Base-by-base conservation (phyloP, 2,329 filamentous ascomycete genomes). In the Fusarium sp. region DNA sequence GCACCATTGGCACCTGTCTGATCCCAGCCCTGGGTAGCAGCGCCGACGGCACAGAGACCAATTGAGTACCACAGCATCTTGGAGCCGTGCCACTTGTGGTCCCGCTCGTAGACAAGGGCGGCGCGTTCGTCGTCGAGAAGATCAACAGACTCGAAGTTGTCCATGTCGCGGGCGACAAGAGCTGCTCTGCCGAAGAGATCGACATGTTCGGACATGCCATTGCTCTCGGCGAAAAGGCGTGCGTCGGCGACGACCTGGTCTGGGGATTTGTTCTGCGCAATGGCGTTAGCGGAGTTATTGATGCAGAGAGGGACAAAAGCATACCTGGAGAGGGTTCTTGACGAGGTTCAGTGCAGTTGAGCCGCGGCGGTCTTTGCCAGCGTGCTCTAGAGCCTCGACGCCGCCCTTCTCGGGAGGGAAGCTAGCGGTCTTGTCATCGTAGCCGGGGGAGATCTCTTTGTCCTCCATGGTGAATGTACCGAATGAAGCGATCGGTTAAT, bases 11-110 rank as follows among this genome's bases (percentile, higher is more conserved):
- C 80, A 49, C 86, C 88, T 14, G 88, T 90, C 76, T 90, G 77
- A 71, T 90, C 88, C 88, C 88, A 90, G 15, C 88, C 88, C 69
- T 89, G 87, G 23, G 90, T 87, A 14, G 88, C 88, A 27, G 90
- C 89, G 56, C 88, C 89, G 49, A 92, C 85, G 44, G 89, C 90
- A 76, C 88, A 90, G 15, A 88, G 85, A 4, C 85, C 80, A 63
- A 92, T 91, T 33, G 90, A 91, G 64, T 89, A 83, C 80, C 88
- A 90, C 7, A 92, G 81, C 67, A 84, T 84, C 69, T 73, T 78
- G 0, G 90, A 88, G 62, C 90, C 85, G 58, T 84, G 82, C 87
- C 90, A 92, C 71, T 87, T 88, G 82, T 92, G 89, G 7, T 84
- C 81, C 43, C 83, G 78, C 75, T 92, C 90, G 41, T 87, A 81